Evolutionary conservation across 1,139 yeast genomes (phyloP).

Genomic region (Suhomyces terraborum): DNA sequence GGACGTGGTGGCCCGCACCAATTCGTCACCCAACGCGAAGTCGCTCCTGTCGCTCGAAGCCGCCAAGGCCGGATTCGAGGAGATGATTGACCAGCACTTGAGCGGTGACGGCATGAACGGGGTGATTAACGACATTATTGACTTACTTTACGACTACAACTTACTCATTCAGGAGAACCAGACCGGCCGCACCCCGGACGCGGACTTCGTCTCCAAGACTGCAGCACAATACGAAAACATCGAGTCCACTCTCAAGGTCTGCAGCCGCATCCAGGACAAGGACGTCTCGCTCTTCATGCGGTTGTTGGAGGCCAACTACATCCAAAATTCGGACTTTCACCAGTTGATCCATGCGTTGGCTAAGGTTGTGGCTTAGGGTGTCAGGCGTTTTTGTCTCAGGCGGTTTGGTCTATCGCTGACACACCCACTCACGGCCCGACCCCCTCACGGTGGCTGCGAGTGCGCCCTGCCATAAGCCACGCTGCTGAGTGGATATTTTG

Average conservation of each 20-base stretch:
- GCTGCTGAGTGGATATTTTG: too few relatives aligned
- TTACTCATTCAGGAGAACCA: conserved; percentile 16
- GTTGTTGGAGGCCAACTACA: conserved; percentile 14
- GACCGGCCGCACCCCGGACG: conserved; percentile 5
- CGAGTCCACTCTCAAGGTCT: conserved; percentile 12
- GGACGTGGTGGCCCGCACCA: conserved; percentile 6
- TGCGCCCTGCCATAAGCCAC: too few relatives aligned
- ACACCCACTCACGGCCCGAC: too few relatives aligned
- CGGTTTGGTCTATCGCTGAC: too few relatives aligned
- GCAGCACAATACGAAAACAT: conserved; percentile 10
- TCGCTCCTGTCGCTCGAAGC: conserved; percentile 12
- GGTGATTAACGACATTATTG: conserved; percentile 19
- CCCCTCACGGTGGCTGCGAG: too few relatives aligned
- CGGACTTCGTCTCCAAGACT: conserved; percentile 5
- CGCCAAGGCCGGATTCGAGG: conserved; percentile 15
- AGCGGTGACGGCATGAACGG: conserved; percentile 18
- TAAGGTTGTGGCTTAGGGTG: conserved; percentile 3
- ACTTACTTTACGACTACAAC: conserved; percentile 22
- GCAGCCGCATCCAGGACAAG: conserved; percentile 9
- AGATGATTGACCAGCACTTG: conserved; percentile 15
- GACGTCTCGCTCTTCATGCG: conserved; percentile 13
- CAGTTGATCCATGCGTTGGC: conserved; percentile 9
- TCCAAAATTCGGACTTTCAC: conserved; percentile 10
- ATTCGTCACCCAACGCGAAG: conserved; percentile 5
- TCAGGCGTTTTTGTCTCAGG: background rate